Evolutionary conservation across 2,329 filamentous ascomycete species (phyloP).

Genomic region (Zasmidium cellare): DNA sequence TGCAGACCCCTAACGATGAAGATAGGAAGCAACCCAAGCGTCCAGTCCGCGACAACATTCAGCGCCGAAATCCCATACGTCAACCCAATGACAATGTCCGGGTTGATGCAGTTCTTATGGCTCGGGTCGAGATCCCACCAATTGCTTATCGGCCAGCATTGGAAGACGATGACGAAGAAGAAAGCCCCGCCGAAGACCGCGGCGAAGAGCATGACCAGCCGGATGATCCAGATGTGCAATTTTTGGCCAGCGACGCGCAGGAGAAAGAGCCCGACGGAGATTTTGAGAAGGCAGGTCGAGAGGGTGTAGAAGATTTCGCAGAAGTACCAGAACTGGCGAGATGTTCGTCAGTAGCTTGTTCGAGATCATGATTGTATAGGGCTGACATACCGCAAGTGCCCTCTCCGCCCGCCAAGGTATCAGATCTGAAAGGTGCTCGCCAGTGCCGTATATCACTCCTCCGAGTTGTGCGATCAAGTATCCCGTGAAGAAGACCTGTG

Average conservation of each 20-base stretch:
- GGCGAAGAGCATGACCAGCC: constrained; percentile 48
- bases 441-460: constrained; percentile 42
- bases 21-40: constrained; percentile 42
- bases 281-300: constrained; percentile 49
- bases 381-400: constrained; percentile 20
- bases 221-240: constrained; percentile 49
- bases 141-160: constrained; percentile 53
- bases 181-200: constrained; percentile 49
- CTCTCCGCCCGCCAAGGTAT: constrained; percentile 19
- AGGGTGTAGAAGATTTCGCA: constrained; percentile 57
- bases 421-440: constrained; percentile 38
- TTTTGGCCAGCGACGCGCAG: constrained; percentile 51
- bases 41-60: constrained; percentile 44
- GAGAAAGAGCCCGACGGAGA: constrained; percentile 56
- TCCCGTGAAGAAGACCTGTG: constrained; percentile 40
- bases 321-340: constrained; percentile 52
- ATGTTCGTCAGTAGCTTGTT: background rate
- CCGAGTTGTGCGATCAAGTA: constrained; percentile 43
- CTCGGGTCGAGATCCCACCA: constrained; percentile 51
- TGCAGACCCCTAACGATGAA: constrained; percentile 44
- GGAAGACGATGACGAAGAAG: constrained; percentile 53
- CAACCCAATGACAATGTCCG: constrained; percentile 49
- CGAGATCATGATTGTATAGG: background rate
- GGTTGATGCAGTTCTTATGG: constrained; percentile 43
- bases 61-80: constrained; percentile 34